Percentiles rank a stretch among this genome's conserved stretches.
phyloP scores from a whole-genome alignment of 768 basidiomycete species.

The Leccinum subgranulosum region DNA sequence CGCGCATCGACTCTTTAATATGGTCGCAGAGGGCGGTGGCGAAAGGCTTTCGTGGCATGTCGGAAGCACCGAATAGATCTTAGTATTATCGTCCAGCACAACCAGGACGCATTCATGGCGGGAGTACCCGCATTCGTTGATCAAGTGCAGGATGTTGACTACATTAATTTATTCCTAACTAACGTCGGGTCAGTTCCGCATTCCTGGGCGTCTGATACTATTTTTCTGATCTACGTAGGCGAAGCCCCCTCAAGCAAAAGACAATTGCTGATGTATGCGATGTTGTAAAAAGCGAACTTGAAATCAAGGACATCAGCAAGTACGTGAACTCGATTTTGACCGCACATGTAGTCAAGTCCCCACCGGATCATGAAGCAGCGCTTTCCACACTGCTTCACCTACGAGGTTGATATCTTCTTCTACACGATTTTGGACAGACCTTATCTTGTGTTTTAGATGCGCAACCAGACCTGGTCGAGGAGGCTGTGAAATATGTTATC shows the following conservation, averaged over 20 bases:
- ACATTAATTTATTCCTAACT: slow-evolving; percentile 89
- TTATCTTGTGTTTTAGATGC: slow-evolving; percentile 20
- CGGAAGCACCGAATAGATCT: slow-evolving; percentile 93
- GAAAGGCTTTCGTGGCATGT: slow-evolving; percentile 87
- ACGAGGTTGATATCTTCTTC: slow-evolving; percentile 51
- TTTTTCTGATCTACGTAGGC: slow-evolving; percentile 38
- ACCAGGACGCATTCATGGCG: slow-evolving; percentile 62
- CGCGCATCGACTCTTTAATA: background rate
- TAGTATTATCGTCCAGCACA: slow-evolving; percentile 81
- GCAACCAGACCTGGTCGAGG: slow-evolving; percentile 80
- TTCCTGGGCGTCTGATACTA: background rate
- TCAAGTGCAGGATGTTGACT: slow-evolving; percentile 86
- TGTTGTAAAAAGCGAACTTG: slow-evolving; percentile 67
- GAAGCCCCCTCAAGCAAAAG: slow-evolving; percentile 54
- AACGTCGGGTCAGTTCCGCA: slow-evolving; percentile 62
- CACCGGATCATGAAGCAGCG: slow-evolving; percentile 87
- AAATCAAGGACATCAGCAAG: slow-evolving; percentile 64
- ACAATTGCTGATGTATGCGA: slow-evolving; percentile 73
- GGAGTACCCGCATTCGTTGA: slow-evolving; percentile 68
- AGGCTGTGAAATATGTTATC: slow-evolving; percentile 97
- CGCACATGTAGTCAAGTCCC: slow-evolving; percentile 87
- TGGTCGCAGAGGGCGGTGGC: slow-evolving; percentile 61
- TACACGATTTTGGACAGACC: background rate
- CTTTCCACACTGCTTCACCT: slow-evolving; percentile 71
- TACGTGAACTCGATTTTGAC: slow-evolving; percentile 93